phyloP scores from a whole-genome alignment of 2,329 filamentous ascomycete species.

The Helminthosporium solani region DNA sequence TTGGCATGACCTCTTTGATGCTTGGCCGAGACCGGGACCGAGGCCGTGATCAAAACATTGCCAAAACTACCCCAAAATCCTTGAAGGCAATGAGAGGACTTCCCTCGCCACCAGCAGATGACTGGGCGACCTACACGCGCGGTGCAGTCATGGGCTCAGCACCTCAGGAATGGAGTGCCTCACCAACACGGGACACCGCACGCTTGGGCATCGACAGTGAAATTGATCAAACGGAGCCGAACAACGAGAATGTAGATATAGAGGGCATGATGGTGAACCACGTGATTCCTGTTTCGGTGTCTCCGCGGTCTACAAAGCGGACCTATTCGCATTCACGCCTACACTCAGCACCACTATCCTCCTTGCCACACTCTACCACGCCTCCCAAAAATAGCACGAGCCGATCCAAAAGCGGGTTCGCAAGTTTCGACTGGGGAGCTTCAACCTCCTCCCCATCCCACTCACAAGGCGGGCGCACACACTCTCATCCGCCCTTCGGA shows the following conservation, averaged over 20 bases:
- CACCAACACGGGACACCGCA: not conserved
- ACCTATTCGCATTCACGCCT: constrained; percentile 33
- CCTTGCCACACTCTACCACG: constrained; percentile 4
- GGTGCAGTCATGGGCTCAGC: constrained; percentile 11
- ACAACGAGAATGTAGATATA: not conserved
- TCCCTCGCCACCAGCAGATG: constrained; percentile 17
- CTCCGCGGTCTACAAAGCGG: not conserved
- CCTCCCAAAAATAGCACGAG: constrained; percentile 50
- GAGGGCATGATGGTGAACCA: constrained; percentile 6
- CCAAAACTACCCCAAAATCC: constrained; percentile 16
- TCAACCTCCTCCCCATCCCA: not conserved
- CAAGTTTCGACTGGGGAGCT: not conserved
- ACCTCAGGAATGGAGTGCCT: constrained; percentile 11
- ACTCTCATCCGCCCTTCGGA: not conserved
- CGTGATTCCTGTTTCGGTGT: constrained; percentile 3
- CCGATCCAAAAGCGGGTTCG: not conserved
- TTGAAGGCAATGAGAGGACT: constrained; percentile 37
- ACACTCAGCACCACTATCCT: constrained; percentile 34
- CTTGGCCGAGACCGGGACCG: not conserved
- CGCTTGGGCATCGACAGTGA: not conserved
- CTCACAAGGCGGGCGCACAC: too few relatives aligned
- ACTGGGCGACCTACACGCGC: constrained; percentile 5
- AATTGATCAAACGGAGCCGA: not conserved
- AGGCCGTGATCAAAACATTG: not conserved
- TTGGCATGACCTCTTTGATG: not conserved